Evolutionary conservation across 768 basidiomycete species (phyloP), one percentile per base, ranked within the genome.

Genomic region (Leucogyrophana mollusca): DNA sequence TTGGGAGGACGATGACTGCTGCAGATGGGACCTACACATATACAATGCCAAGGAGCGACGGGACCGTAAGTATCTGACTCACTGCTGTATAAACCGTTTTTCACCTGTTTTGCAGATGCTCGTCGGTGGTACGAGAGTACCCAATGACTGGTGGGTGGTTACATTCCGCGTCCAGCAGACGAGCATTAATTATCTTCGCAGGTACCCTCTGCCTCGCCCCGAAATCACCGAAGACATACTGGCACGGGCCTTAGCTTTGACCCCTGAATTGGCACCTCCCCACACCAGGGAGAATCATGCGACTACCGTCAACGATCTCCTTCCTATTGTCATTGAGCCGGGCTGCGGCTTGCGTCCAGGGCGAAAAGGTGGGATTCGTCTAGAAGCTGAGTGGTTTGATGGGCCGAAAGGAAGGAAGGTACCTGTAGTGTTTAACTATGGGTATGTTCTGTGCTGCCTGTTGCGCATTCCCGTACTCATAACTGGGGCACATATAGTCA

Each of bases 291-390:
- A 65, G 7, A 51, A 52, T 11, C 72, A 79, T 16, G 58, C 65
- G 33, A 77, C 79, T 4, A 77, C 70, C 0, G 37, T 80, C 7
- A 73, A 78, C 5, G 80, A 82, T 50, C 52, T 82, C 2, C 60
- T 71, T 33, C 62, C 72, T 2, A 68, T 78, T 25, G 66, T 80
- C 25, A 56, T 79, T 4, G 75, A 74, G 27, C 73, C 77, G 48
- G 78, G 79, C 3, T 77, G 78, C 53, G 89, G 89, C 3, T 63
- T 90, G 38, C 71, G 87, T 3, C 89, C 88, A 1, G 77, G 65
- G 1, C 68, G 89, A 45, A 80, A 78, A 33, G 84, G 81, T n/a
- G 87, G 87, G 0, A 71, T 90, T 24, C 65, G 86, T 20, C 64
- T 88, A 2, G 82, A 78, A 33, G 60, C 61, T 0, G 77, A 76